Evolutionary conservation across 441 rosid species (phyloP), one percentile per base, ranked within the genome.

Genomic region (Rhodomyrtus psidioides): DNA sequence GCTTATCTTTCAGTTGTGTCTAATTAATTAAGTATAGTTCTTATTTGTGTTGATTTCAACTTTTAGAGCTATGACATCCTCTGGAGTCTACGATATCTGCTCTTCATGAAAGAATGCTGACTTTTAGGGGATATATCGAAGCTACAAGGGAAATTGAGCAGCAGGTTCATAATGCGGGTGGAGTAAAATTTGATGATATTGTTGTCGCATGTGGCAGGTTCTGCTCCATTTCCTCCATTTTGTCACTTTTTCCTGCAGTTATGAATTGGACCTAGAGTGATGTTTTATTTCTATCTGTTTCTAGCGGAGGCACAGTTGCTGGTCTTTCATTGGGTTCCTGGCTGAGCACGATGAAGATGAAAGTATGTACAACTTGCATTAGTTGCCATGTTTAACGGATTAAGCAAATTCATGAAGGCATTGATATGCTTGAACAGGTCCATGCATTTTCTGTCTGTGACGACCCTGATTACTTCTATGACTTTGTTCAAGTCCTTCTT

Each of bases 151-250:
- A 97, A 92, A 92, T 96, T 83, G 98, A 97, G 92, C 94, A 93
- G 87, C 98, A 96, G 90, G 91, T 93, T 46, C 93, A 93, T 86
- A 89, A 87, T 58, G 88, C 90, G 79, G 65, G n/a, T 58, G 91
- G 89, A 84, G 56, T 92, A 27, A 92, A 92, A 83, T 94, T 97
- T 87, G 99, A 97, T 89, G 99, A 96, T 85, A 93, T 97, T 87
- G 94, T 94, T 75, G 98, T 94, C 30, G 99, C 99, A 84, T 97
- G 99, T 89, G 99, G 99, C 94, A 97, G 99, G 99, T 97, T 88
- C 87, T 90, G 83, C 75, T 88, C 88, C 85, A 53, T 75, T 84
- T 83, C 87, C 70, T 56, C 53, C 49, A 55, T n/a, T 34, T 81
- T 83, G 53, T 70, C 46, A 70, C 8, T 34, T 70, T 70, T 39